Evolutionary conservation across 768 basidiomycete genomes (phyloP), one percentile per base, ranked within the genome.

Genomic region (Atractiella rhizophila): DNA sequence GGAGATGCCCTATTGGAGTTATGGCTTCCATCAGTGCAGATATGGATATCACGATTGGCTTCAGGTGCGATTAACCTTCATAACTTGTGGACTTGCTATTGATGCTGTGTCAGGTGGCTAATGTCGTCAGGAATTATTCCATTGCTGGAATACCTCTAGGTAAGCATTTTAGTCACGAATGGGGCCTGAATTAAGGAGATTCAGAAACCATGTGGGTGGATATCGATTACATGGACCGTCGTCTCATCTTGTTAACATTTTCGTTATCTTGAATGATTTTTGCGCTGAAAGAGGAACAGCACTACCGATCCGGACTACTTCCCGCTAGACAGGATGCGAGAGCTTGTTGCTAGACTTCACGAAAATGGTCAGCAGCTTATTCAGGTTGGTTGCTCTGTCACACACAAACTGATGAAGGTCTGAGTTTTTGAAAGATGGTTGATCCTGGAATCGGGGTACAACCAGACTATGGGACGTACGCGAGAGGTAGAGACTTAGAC

Each of bases 301-400:
- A 78, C 74, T 1, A 59, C 69, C 29, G 73, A 76, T 48, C 70
- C 71, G 0, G 56, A 68, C 20, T 74, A 74, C 55, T 76, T 76
- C 62, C 73, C 75, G 1, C 35, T 71, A 6, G 46, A 59, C 16
- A 62, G 68, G 28, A 68, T 77, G 66, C 65, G 66, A n/a, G 69
- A 75, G 51, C 70, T 76, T 35, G 67, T 75, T 18, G 57, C 60
- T 32, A 67, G 70, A 49, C 60, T 77, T 4, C 74, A 76, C 50
- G 45, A 56, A 0, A 66, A 73, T 40, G 56, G 68, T 24, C 74
- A 77, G 51, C 63, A 61, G 40, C n/a, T n/a, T 76, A 59, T 51
- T 60, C 16, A 11, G 37, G 26, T 18, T 34, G 15, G 2, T 44
- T 40, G 30, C 37, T 50, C 27, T 18, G 20, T 37, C 35, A 40